Conservation (phyloP, 2,329 filamentous ascomycete genomes). For the Sphaerulina vaccinii region DNA sequence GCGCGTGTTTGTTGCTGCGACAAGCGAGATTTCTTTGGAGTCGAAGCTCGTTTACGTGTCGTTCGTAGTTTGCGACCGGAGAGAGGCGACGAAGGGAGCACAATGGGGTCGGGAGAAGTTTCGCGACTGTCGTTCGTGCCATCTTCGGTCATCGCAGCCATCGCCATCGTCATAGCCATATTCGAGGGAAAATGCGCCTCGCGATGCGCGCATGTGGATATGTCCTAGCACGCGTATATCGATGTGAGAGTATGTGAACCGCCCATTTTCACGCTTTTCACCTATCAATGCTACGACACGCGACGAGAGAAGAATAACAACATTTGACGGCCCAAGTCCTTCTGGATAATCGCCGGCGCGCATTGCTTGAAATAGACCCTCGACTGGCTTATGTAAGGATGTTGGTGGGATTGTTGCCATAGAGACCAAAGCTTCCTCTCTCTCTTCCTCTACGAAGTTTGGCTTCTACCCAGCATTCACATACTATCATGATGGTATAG, state of each 20-base stretch:
- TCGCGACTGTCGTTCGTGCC: constrained; percentile 20
- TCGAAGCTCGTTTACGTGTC: not conserved
- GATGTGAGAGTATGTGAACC: not conserved
- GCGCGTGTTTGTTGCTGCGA: constrained; percentile 21
- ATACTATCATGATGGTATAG: too few relatives aligned
- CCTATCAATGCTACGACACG: not conserved
- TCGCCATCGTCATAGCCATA: too few relatives aligned
- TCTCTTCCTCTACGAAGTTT: not conserved
- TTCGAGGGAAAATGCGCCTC: not conserved
- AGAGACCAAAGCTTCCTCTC: not conserved
- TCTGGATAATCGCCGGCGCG: not conserved
- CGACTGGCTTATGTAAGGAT: too few relatives aligned
- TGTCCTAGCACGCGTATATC: not conserved
- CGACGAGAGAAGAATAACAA: not conserved
- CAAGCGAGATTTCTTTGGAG: constrained; percentile 16
- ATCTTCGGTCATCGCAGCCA: too few relatives aligned
- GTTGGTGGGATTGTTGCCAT: constrained; percentile 6
- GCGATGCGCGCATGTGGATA: not conserved
- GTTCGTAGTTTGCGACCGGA: constrained; percentile 15
- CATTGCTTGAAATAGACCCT: constrained; percentile 6
- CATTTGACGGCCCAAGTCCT: not conserved
- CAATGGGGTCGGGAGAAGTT: constrained; percentile 38
- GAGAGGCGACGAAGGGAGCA: constrained; percentile 37
- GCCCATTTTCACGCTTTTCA: not conserved
- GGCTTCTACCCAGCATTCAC: not conserved